Conservation (phyloP, 352 stramenopile genomes). For the Globisporangium echinulatum region DNA sequence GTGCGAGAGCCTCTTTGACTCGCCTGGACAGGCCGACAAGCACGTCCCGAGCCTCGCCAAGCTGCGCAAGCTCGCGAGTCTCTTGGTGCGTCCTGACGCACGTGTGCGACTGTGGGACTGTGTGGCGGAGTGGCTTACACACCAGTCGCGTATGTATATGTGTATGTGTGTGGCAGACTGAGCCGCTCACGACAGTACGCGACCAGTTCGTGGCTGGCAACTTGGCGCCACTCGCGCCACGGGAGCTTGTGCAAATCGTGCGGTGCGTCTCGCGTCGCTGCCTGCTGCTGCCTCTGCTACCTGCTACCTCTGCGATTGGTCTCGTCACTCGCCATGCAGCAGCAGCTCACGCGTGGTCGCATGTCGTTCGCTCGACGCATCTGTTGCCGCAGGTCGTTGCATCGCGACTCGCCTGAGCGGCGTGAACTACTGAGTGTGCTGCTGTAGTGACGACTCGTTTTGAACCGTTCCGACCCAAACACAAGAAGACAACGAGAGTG, state of each 20-base stretch:
- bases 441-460: conserved; percentile 8
- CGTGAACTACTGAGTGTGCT: conserved; percentile 36
- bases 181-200: conserved; percentile 48
- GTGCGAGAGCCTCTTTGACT: conserved; percentile 45
- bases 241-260: conserved; percentile 38
- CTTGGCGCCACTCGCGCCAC: conserved; percentile 30
- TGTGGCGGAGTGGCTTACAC: too few species aligned
- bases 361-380: not conserved
- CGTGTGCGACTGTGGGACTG: too few species aligned
- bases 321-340: not conserved
- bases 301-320: not conserved
- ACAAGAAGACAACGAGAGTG: not conserved
- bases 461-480: too few species aligned
- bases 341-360: too few species aligned
- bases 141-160: too few species aligned
- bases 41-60: conserved; percentile 41
- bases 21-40: conserved; percentile 41
- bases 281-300: not conserved
- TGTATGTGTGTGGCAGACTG: conserved; percentile 23
- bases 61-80: conserved; percentile 34
- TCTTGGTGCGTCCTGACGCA: conserved; percentile 32
- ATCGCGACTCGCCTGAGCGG: conserved; percentile 52
- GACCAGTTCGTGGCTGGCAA: conserved; percentile 45
- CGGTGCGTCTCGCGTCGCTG: conserved; percentile 23
- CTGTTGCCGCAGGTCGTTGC: conserved; percentile 32